Percentiles rank a stretch among this genome's conserved stretches.
Conservation (phyloP, 148 eudicot species). For the Chenopodium berlandieri region DNA sequence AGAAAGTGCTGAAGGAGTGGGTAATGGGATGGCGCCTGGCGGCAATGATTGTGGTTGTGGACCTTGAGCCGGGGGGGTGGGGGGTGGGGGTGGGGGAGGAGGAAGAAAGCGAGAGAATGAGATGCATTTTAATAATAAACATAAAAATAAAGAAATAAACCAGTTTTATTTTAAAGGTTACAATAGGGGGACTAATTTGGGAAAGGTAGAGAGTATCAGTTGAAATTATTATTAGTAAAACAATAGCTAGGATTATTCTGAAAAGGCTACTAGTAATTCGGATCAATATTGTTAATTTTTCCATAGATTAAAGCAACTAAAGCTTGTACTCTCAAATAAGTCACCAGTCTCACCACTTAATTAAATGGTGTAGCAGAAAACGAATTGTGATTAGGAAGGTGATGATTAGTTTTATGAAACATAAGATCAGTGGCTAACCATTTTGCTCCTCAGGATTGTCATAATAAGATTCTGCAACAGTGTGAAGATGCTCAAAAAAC, state of each 20-base stretch:
- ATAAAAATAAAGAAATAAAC: no score
- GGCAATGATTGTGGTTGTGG: not conserved
- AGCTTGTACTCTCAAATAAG: not conserved
- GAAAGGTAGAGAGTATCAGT: not conserved
- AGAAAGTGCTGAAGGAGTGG: no score
- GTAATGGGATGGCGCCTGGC: no score
- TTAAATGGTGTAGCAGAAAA: not conserved
- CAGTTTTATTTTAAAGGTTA: not conserved
- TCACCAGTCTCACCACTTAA: not conserved
- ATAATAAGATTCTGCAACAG: conserved; percentile 75
- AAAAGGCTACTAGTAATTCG: not conserved
- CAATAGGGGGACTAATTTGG: not conserved
- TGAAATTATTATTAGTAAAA: not conserved
- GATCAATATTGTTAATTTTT: no score
- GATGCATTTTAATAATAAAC: not conserved
- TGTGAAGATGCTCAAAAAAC: conserved; percentile 73
- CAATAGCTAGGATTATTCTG: not conserved
- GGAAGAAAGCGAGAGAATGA: not conserved
- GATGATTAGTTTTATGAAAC: not conserved
- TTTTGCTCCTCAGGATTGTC: conserved; percentile 72
- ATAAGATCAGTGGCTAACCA: conserved; percentile 44
- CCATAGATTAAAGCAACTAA: not conserved
- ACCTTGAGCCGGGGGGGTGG: not conserved
- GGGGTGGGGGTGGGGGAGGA: not conserved
- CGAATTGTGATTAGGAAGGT: conserved; percentile 2